Evolutionary conservation across 2,329 filamentous ascomycete species (phyloP), one percentile per base, ranked within the genome.

Genomic region (Geoglossum cookeanum): DNA sequence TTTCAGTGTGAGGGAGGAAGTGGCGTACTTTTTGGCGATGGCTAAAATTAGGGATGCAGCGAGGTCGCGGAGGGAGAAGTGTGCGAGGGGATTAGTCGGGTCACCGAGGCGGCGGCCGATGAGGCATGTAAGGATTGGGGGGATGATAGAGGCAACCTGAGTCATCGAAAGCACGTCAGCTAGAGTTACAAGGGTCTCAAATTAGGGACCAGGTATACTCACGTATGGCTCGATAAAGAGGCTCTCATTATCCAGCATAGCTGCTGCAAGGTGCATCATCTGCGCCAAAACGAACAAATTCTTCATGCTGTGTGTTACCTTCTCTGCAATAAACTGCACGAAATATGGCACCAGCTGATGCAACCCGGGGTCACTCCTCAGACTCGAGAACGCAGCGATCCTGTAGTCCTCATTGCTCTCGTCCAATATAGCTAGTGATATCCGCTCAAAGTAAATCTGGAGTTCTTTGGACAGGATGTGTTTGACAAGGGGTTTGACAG

Each of bases 271-370:
- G 65, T 89, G 84, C 85, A 98, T 91, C 80, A 94, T 92, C 68
- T 94, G 88, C 22, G 82, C 83, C 27, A 98, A 76, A 4, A 89
- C 81, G 67, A 96, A 96, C 1, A 90, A 78, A 68, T 94, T 87
- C 70, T 94, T 90, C 62, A 95, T 78, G 63, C 84, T 85, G 68
- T 98, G 92, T 1, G 92, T 97, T 55, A 98, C 88, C 70, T 95
- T 92, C 68, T 96, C 91, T 22, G 89, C 84, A 64, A 97, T 85
- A 69, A 95, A 97, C 68, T 94, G 89, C 59, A 95, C 84, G 65
- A 97, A 96, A 71, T 98, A 98, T 0, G 92, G 92, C 32, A 95
- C 83, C 8, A 98, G 80, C 70, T 98, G 92, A 68, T 98, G 92
- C 44, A 97, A 79, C 42, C 91, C 91, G 0, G 92, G 89, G 66